Evolutionary conservation across 1,139 yeast genomes (phyloP).

Genomic region (Taphrina communis): DNA sequence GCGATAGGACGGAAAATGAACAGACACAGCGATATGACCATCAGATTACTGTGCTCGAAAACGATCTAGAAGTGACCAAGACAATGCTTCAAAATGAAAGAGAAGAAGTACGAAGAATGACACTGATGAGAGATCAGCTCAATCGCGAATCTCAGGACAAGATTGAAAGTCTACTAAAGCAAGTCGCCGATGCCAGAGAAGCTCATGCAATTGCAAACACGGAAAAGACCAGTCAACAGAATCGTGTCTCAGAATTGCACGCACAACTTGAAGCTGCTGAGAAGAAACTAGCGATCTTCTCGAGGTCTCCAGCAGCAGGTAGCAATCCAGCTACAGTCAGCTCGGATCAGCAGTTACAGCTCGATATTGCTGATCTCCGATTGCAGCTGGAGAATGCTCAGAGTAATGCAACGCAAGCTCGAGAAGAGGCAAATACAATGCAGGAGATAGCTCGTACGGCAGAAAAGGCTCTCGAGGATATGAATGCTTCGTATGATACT

Average conservation of each 20-base stretch:
- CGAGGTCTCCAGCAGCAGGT: conserved; percentile 47
- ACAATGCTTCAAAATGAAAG: conserved; percentile 61
- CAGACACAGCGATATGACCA: conserved; percentile 59
- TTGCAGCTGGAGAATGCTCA: conserved; percentile 56
- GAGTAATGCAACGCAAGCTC: conserved; percentile 58
- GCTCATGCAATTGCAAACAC: conserved; percentile 57
- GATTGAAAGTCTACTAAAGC: conserved; percentile 63
- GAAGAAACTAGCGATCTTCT: conserved; percentile 52
- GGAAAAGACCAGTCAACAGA: conserved; percentile 49
- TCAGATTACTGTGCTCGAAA: conserved; percentile 62
- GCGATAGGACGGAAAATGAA: conserved; percentile 62
- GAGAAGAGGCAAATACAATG: conserved; percentile 59
- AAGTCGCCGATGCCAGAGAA: conserved; percentile 56
- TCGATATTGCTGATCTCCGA: conserved; percentile 52
- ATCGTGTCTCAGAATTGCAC: conserved; percentile 49
- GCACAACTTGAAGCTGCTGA: conserved; percentile 54
- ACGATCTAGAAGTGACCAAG: conserved; percentile 56
- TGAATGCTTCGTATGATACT: conserved; percentile 57
- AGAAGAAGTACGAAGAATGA: conserved; percentile 41
- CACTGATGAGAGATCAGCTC: conserved; percentile 14
- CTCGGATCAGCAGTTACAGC: conserved; percentile 47
- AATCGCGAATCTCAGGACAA: conserved; percentile 68
- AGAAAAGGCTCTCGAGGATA: conserved; percentile 57
- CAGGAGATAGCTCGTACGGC: conserved; percentile 59
- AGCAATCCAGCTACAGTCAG: conserved; percentile 48